Base-by-base conservation (phyloP, 441 rosid genomes). In the Pelargonium exstipulatum region DNA sequence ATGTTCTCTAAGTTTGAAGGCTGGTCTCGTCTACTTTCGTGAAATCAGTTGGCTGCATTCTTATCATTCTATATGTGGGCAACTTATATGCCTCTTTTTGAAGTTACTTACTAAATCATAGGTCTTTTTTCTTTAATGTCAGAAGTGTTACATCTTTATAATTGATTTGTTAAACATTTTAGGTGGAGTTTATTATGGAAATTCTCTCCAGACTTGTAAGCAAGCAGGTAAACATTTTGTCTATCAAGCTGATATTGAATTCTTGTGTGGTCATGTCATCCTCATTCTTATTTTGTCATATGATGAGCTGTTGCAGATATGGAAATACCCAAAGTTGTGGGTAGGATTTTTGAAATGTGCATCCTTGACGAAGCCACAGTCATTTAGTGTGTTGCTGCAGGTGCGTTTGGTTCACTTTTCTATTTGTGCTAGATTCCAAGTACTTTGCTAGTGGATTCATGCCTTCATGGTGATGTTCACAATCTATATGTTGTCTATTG, bases 271-370 rank as follows among this genome's bases (percentile, higher is more conserved):
- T 49, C 74, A 61, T 40, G 43, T 60, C 7, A 12, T 60, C 3
- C 37, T 24, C 64, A 46, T 55, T 40, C 69, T 70, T 71, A 20
- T 67, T 62, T 5, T 67, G 9, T 70, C 24, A 68, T 62, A 64
- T 66, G 62, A 62, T 73, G 65, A 64, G 42, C 43, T 78, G 45
- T 76, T 74, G 77, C 88, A 95, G 99, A 92, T 95, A 83, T 95
- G 99, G 98, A 88, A 95, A 77, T 81, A 87, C 72, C 98, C 99
- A 17, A 95, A 95, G 80, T 80, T 95, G 80, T 95, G 99, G 99
- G 98, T 92, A 45, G 99, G 99, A 67, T 95, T 91, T 80, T 82
- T 95, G 87, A 92, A 90, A 82, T 95, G 99, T 71, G 94, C 95
- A 53, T 81, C 71, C 53, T 79, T 85, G 88, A 87, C 91, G 49